Evolutionary conservation across 371 early-diverging fungal species (phyloP), one percentile per base, ranked within the genome.

Genomic region (Mortierella sp.): DNA sequence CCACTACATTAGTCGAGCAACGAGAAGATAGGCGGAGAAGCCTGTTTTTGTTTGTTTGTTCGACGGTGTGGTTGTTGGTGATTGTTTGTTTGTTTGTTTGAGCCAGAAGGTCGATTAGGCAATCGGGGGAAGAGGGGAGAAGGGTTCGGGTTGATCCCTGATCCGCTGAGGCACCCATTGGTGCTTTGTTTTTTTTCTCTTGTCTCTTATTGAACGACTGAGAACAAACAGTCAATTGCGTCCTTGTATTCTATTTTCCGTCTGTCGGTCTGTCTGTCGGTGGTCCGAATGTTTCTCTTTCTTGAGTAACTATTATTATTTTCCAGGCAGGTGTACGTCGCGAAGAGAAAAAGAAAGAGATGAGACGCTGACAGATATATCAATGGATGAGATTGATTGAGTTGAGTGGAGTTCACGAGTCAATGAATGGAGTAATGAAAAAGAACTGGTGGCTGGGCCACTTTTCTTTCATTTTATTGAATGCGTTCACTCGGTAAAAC

Each of bases 101-200:
- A 8, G 32, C 6, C 4, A 60, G 32, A 18, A 38, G 41, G 35
- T 4, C 21, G 65, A 65, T 65, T 65, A 65, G 65, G 65, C 65
- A 41, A 65, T 65, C 65, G 21, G 38, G 24, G 38, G 16, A 32
- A 58, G 14, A 11, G 11, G n/a, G 27, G 29, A 10, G 58, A 14
- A 60, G 60, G 18, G 18, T 65, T 8, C 65, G 38, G 65, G 65
- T 38, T 38, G 65, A 65, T 65, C 65, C 65, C 65, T 65, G 65
- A 38, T 65, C 65, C 65, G 41, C 65, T 65, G 65, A 38, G 38
- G 65, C 24, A 41, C 11, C 44, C 74, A 41, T 32, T 74, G 41
- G 56, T 41, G 41, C 56, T 35, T 24, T 54, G 43, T 54, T 73
- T 8, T 27, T 14, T 29, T 60, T 29, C 21, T 27, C 58, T 58